phyloP scores from a whole-genome alignment of 108 stramenopile species.

The Cyclotella choctawhatcheeana region DNA sequence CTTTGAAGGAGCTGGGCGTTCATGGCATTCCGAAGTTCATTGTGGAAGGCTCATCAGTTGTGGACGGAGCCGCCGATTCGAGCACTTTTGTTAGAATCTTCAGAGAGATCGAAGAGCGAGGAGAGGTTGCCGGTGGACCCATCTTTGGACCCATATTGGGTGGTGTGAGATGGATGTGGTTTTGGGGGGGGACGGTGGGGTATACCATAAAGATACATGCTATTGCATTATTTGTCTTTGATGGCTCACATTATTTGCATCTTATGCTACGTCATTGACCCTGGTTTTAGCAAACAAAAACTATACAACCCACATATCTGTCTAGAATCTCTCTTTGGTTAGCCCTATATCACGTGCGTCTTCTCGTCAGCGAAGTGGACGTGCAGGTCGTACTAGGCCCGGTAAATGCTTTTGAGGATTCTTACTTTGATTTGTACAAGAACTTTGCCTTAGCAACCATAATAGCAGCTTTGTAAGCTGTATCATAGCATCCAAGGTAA shows the following conservation, averaged over 20 bases:
- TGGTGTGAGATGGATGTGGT: conserved; percentile 98
- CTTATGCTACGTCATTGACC: conserved; percentile 99
- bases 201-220: too few relatives aligned
- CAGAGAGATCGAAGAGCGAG: conserved; percentile 71
- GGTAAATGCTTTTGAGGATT: conserved; percentile 96
- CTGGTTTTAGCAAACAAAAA: conserved; percentile 99
- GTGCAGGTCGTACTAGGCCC: conserved; percentile 98
- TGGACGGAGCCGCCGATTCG: conserved; percentile 76
- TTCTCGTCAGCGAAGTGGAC: conserved; percentile 93
- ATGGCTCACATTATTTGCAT: too few relatives aligned
- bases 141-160: conserved; percentile 87
- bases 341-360: conserved; percentile 97
- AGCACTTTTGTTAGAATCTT: conserved; percentile 71
- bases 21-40: conserved; percentile 89
- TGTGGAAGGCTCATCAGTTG: conserved; percentile 72
- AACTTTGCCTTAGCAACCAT: conserved; percentile 61
- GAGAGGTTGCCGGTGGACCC: conserved; percentile 56
- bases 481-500: too few relatives aligned
- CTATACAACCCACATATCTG: conserved; percentile 99
- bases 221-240: too few relatives aligned
- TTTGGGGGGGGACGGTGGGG: conserved; percentile 94
- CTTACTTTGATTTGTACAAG: conserved; percentile 54
- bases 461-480: too few relatives aligned
- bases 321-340: conserved; percentile 97
- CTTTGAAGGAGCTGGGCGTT: conserved; percentile 63